phyloP scores from a whole-genome alignment of 257 asterid genomes.

The Paulownia fortunei region DNA sequence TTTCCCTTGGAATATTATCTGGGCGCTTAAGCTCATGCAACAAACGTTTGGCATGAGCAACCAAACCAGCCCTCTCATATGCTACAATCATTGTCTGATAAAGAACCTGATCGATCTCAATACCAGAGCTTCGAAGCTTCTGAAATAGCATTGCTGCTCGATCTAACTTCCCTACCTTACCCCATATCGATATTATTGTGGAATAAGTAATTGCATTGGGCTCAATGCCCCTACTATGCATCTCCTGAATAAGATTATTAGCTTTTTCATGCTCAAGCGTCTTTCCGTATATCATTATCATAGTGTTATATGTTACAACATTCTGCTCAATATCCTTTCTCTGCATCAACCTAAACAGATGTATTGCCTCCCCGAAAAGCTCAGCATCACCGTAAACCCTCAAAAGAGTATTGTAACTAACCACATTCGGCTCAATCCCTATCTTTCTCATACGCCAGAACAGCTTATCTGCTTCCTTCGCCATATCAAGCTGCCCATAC shows the following conservation, averaged over 20 bases:
- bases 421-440: conserved; percentile 87
- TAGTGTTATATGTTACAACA: conserved; percentile 91
- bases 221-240: conserved; percentile 79
- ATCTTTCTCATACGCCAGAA: conserved; percentile 94
- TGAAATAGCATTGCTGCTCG: conserved; percentile 89
- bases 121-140: conserved; percentile 81
- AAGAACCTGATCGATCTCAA: conserved; percentile 85
- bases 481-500: conserved; percentile 95
- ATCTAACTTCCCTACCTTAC: conserved; percentile 82
- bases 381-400: conserved; percentile 93
- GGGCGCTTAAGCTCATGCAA: conserved; percentile 83
- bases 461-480: conserved; percentile 87
- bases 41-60: conserved; percentile 83
- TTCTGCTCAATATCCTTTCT: conserved; percentile 84
- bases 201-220: conserved; percentile 93
- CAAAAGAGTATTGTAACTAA: conserved; percentile 87
- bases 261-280: conserved; percentile 95
- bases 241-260: conserved; percentile 86
- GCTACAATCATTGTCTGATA: conserved; percentile 95
- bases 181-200: conserved; percentile 92
- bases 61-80: conserved; percentile 88
- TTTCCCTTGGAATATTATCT: conserved; percentile 86
- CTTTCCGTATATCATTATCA: conserved; percentile 91
- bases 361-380: conserved; percentile 96
- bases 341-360: conserved; percentile 94